Base-by-base conservation (phyloP, 345 rosid genomes). In the Melastoma malabathricum region DNA sequence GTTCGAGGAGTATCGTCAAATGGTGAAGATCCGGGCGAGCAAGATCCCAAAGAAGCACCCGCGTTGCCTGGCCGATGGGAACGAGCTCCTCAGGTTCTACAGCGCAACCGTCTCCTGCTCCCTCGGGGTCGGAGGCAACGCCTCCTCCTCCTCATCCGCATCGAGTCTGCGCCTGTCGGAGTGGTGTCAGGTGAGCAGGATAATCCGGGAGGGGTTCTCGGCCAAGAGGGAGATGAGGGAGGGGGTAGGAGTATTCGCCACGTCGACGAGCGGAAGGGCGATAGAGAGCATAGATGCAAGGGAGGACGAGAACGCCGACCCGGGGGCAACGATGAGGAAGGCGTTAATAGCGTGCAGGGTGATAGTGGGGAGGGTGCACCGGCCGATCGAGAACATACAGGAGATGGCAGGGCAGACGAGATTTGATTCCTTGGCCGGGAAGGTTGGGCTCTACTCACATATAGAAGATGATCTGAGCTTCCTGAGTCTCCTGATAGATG, bases 401-500 rank as follows among this genome's bases (percentile, higher is more conserved):
- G 98, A 84, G 68, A 74, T 84, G 62, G 66, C 80, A 44, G 80
- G 94, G 25, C 82, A 81, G 69, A 78, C 74, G 13, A 96, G 96
- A 62, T 90, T 90, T 57, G 98, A 90, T 75, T 90, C 98, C 9
- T 73, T 90, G 62, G 98, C 98, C 1, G 98, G 98, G 0, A 90
- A 84, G 72, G 89, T 90, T 52, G 98, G 98, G 46, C 76, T 90
- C 34, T 86, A 86, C 54, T 76, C 96, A 18, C 88, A 86, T 51
- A 86, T 90, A 14, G 98, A 90, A 59, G 98, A 90, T 22, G 25
- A 22, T 22, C 25, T 22, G 4, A 22, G 25, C 25, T 22, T 22
- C 25, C 25, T 22, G 25, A 4, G 25, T 22, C 25, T 22, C 25
- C 25, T 22, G 25, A 22, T 22, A 4, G 25, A 22, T 22, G 25